Evolutionary conservation across 116 monocot genomes (phyloP), one percentile per base, ranked within the genome.

Genomic region (Phalaenopsis hybrid): DNA sequence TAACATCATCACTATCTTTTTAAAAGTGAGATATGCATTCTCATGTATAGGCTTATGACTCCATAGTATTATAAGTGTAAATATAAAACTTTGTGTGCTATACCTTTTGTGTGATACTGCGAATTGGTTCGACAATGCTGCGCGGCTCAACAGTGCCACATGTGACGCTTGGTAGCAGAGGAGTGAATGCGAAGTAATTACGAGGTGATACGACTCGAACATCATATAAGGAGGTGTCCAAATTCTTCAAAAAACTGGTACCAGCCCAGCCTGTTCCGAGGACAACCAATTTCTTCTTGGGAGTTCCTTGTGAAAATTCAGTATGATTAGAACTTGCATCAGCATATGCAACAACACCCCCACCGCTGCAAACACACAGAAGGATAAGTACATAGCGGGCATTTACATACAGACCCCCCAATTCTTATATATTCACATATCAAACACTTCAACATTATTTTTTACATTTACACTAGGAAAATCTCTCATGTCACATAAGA

Each of bases 51-150:
- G 37, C 37, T 37, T 37, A 37, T 37, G 37, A 37, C 37, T 2
- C 37, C 37, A 37, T 37, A 37, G 37, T 37, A 37, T 37, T 37
- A 37, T 37, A 37, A 37, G 3, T 37, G 37, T 37, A 37, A 37
- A 37, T 37, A 37, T 37, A 37, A 37, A 37, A 37, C 37, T 37
- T 37, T 37, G 37, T 37, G 37, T 37, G 37, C 3, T 20, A 61
- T 25, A 84, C 84, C 85, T 85, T 79, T 78, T 52, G 68, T 9
- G 80, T 81, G 44, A 85, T 85, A 8, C 48, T 85, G 4, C 81
- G 85, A 28, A 85, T 78, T 41, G 83, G 79, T n/a, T 79, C 83
- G 46, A 84, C 58, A 44, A 79, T 84, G 57, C 83, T 84, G 15
- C 83, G 83, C 5, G 83, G 34, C 58, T 84, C 79, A 4, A 84